These are phyloP conservation scores for Colletotrichum sp. DNA, from an alignment of 2,329 filamentous ascomycete species.

Conservation along the genomic window DNA sequence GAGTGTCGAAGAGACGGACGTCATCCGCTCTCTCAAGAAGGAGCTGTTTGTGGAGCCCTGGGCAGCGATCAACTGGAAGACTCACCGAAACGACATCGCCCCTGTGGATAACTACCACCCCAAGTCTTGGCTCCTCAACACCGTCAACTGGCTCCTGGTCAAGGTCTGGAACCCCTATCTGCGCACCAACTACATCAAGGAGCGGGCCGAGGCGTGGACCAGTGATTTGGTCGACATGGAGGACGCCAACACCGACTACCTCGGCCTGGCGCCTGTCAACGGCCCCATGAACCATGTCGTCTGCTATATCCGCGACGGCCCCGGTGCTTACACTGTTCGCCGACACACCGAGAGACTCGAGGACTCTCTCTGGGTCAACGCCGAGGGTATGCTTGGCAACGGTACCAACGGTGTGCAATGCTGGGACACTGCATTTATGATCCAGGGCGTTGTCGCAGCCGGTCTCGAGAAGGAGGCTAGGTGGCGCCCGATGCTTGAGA, in stretches of 20 bases:
- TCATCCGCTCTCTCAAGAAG: conserved; percentile 75
- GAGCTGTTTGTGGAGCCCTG: conserved; percentile 85
- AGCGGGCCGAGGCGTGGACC: conserved; percentile 79
- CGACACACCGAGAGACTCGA: conserved; percentile 81
- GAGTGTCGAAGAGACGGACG: conserved; percentile 74
- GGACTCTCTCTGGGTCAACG: conserved; percentile 90
- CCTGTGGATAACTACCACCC: conserved; percentile 88
- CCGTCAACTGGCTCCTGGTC: conserved; percentile 78
- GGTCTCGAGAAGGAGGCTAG: conserved; percentile 78
- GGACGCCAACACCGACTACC: conserved; percentile 89
- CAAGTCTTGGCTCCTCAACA: conserved; percentile 83
- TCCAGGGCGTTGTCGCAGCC: conserved; percentile 81
- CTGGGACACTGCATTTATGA: conserved; percentile 93
- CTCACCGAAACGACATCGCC: conserved; percentile 83
- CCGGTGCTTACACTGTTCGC: conserved; percentile 72
- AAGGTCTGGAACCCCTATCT: conserved; percentile 83
- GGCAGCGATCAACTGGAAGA: conserved; percentile 76
- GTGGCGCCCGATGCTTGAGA: conserved; percentile 83
- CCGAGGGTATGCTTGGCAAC: conserved; percentile 92
- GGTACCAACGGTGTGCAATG: conserved; percentile 98
- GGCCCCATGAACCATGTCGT: conserved; percentile 87
- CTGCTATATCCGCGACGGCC: conserved; percentile 85
- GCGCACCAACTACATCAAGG: conserved; percentile 67
- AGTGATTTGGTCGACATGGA: conserved; percentile 89
- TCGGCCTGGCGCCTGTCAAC: conserved; percentile 87